Evolutionary conservation across 2,329 filamentous ascomycete genomes (phyloP), one percentile per base, ranked within the genome.

Genomic region (Periconia sp.): DNA sequence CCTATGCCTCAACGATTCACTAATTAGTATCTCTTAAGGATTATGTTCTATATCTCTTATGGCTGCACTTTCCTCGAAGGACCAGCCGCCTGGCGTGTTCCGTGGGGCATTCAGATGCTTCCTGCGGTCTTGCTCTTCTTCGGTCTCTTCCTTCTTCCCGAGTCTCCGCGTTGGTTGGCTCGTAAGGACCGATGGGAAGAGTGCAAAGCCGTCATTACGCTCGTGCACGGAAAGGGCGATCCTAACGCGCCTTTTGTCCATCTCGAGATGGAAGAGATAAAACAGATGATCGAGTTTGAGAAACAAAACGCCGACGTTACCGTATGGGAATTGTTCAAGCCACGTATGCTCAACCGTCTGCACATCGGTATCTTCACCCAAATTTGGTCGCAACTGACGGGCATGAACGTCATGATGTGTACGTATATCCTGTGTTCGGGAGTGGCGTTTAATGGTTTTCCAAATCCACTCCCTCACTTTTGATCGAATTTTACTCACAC

Each of bases 301-400:
- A 81, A 84, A 17, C 76, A 80, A 23, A 88, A 90, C 67, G 77
- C 84, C 14, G 81, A 91, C 59, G 87, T 90, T 18, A 84, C 83
- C 9, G 91, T 89, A 68, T 61, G 86, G 1, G 89, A 93, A 66
- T 81, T 94, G 1, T 82, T 94, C 74, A 83, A 81, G 60, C 88
- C 89, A 1, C 77, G 77, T n/a, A 90, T 90, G 85, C 79, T 91
- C 68, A 88, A 90, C 74, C 83, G 89, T 30, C 89, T 87, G 9
- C 77, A 86, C 59, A 86, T 90, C 58, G 89, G 87, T 57, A 66
- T 91, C 41, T 90, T 89, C 69, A 87, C 81, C 1, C 88, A 91
- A 73, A 86, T 91, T 63, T 89, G 88, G 89, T 85, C 82, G 11
- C 88, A 92, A 68, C 74, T 91, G 45, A 90, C 87, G 1, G 88